These are phyloP conservation scores for Trichomonascaceae sp. DNA, from an alignment of 1,139 yeast genomes.

Conservation along the genomic window DNA sequence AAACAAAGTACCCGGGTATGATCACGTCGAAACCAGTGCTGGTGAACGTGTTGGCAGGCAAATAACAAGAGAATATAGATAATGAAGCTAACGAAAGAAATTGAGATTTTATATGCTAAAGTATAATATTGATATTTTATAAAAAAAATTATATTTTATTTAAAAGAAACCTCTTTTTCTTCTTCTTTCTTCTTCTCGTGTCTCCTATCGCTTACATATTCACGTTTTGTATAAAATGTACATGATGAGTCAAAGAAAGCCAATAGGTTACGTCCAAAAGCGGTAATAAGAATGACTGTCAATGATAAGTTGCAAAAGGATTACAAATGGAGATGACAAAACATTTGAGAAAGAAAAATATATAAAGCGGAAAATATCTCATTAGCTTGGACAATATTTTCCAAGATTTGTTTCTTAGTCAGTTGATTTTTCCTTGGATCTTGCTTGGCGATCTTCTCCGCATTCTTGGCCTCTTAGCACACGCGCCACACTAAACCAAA, in stretches of 20 bases:
- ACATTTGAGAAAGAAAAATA: too few relatives aligned
- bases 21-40: slow-evolving; percentile 20
- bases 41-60: neutral
- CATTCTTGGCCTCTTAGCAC: neutral
- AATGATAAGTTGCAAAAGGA: neutral
- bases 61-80: neutral
- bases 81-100: neutral
- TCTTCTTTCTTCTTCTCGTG: neutral
- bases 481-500: neutral
- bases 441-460: neutral
- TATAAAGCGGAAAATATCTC: too few relatives aligned
- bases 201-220: too few relatives aligned
- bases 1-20: slow-evolving; percentile 52
- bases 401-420: neutral
- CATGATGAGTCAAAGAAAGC: neutral
- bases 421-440: too few relatives aligned
- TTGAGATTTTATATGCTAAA: neutral
- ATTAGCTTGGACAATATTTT: too few relatives aligned
- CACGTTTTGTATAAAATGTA: neutral
- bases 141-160: too few relatives aligned
- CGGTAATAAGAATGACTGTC: neutral
- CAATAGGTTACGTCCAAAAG: neutral
- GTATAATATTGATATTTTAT: neutral
- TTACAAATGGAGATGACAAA: neutral
- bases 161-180: neutral